phyloP scores from a whole-genome alignment of 1,139 yeast species.

The Groenewaldozyma sp. region DNA sequence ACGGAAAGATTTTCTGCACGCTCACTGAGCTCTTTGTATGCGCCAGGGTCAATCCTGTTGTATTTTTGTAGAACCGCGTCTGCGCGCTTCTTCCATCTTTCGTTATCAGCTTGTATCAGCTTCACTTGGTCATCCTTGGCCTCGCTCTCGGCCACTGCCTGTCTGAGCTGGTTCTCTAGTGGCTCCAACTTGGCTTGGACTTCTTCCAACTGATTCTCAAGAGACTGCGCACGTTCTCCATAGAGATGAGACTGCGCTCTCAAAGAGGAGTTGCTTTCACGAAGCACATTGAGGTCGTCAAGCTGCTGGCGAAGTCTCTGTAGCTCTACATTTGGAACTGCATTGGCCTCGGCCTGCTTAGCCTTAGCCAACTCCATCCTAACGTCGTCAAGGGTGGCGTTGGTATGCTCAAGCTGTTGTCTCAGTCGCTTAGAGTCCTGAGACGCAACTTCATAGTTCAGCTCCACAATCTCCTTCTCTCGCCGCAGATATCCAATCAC shows the following conservation, averaged over 20 bases:
- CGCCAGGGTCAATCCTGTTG: conserved; percentile 42
- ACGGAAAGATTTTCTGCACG: conserved; percentile 29
- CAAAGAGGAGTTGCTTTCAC: conserved; percentile 65
- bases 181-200: conserved; percentile 29
- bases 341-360: conserved; percentile 34
- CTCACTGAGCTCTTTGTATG: conserved; percentile 29
- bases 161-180: conserved; percentile 29
- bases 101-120: conserved; percentile 36
- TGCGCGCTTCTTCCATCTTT: conserved; percentile 45
- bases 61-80: conserved; percentile 41
- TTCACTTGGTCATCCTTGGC: conserved; percentile 36
- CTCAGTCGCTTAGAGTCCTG: conserved; percentile 44
- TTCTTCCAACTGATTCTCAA: conserved; percentile 31
- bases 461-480: conserved; percentile 66
- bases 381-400: conserved; percentile 27
- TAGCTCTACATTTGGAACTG: conserved; percentile 32
- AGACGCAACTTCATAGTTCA: conserved; percentile 41
- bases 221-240: conserved; percentile 25
- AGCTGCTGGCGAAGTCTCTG: conserved; percentile 50
- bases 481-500: conserved; percentile 57
- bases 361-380: conserved; percentile 25
- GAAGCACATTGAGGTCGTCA: conserved; percentile 57
- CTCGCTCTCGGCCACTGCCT: conserved; percentile 32
- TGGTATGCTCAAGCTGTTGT: conserved; percentile 28
- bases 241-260: conserved; percentile 42